Conservation (phyloP, 2,329 filamentous ascomycete species). For the Cladosporium colombiae region DNA sequence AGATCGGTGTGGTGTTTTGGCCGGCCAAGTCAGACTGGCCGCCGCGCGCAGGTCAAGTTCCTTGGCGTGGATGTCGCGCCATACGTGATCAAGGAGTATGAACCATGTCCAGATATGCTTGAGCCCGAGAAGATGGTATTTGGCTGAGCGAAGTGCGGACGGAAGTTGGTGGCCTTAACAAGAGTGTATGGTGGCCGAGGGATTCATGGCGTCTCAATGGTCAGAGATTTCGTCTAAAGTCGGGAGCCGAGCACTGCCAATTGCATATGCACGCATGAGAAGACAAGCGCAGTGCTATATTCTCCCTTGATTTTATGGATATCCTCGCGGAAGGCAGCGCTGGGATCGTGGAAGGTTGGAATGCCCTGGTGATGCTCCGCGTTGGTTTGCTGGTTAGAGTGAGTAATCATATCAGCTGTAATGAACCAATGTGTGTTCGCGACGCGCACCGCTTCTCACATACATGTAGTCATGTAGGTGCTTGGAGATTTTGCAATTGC, state of each 20-base stretch:
- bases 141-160: background rate
- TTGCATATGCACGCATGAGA: background rate
- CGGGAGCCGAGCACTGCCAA: background rate
- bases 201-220: background rate
- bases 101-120: background rate
- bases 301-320: background rate
- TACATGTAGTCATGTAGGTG: background rate
- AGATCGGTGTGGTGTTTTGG: no score
- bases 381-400: background rate
- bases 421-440: no score
- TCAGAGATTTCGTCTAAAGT: background rate
- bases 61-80: background rate
- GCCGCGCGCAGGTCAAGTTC: background rate
- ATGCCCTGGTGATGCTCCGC: background rate
- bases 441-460: no score
- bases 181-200: background rate
- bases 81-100: background rate
- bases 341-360: background rate
- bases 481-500: background rate
- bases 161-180: background rate
- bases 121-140: background rate
- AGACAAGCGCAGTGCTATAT: background rate
- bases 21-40: background rate
- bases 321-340: background rate
- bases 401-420: background rate